Evolutionary conservation across 768 basidiomycete genomes (phyloP).

Genomic region (Macrolepiota dolichaula): DNA sequence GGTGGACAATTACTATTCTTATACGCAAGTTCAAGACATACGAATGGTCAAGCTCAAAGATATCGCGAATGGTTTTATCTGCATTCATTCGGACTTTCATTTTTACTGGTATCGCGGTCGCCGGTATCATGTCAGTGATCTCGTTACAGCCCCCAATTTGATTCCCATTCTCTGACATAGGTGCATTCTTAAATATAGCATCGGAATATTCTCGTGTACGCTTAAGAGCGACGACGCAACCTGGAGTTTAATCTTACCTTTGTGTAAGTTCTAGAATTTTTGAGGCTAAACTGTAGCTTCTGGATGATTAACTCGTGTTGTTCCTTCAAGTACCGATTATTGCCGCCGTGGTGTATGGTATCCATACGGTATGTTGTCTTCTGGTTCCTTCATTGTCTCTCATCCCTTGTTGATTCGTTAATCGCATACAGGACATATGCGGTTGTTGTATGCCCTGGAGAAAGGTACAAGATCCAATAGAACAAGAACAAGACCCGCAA

Average conservation of each 20-base stretch:
- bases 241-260: background rate
- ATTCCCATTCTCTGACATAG: background rate
- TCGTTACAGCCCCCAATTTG: background rate
- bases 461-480: background rate
- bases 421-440: background rate
- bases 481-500: background rate
- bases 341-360: constrained; percentile 6
- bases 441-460: background rate
- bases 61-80: constrained; percentile 2
- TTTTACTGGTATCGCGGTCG: background rate
- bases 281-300: background rate
- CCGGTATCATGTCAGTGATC: background rate
- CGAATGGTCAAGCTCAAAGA: background rate
- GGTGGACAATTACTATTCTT: background rate
- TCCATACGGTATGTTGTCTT: background rate
- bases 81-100: constrained; percentile 6
- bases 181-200: background rate
- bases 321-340: background rate
- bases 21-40: constrained; percentile 2
- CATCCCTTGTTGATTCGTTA: background rate
- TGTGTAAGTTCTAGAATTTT: background rate
- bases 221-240: background rate
- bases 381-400: background rate
- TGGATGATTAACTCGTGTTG: background rate
- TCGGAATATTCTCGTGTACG: background rate